A percentile compares a stretch with the other conserved stretches of the same genome.
Evolutionary conservation across 306 rosid genomes (phyloP).

Genomic region (Vachellia pachyceras): DNA sequence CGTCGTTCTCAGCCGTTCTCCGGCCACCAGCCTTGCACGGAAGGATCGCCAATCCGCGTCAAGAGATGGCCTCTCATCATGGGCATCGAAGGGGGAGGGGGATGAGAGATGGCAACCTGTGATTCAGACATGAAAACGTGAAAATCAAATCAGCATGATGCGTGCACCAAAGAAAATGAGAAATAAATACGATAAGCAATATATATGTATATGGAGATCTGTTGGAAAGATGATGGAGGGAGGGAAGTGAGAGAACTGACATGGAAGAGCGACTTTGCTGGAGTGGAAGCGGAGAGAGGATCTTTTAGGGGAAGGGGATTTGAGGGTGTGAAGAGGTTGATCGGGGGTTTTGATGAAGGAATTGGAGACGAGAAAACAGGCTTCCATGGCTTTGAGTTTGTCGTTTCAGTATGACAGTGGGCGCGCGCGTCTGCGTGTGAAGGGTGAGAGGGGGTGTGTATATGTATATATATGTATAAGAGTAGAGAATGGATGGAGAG

Average conservation of each 20-base stretch:
- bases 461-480: too few relatives aligned
- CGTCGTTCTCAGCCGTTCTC: constrained; percentile 44
- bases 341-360: constrained; percentile 57
- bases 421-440: constrained; percentile 31
- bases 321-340: constrained; percentile 41
- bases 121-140: neutral
- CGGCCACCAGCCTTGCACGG: constrained; percentile 82
- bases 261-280: constrained; percentile 52
- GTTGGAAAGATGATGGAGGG: neutral
- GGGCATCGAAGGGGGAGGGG: constrained; percentile 53
- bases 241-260: constrained; percentile 52
- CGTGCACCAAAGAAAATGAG: neutral
- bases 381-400: constrained; percentile 58
- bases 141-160: neutral
- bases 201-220: neutral
- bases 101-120: constrained; percentile 60
- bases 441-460: constrained; percentile 16
- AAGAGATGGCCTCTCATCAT: constrained; percentile 34
- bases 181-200: neutral
- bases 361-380: constrained; percentile 67
- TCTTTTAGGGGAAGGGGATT: constrained; percentile 40
- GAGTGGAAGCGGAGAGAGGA: constrained; percentile 36
- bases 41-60: constrained; percentile 81
- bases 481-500: constrained; percentile 36
- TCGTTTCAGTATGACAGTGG: neutral